phyloP scores from a whole-genome alignment of 495 filamentous ascomycete genomes.

The Aspergillus leporis region DNA sequence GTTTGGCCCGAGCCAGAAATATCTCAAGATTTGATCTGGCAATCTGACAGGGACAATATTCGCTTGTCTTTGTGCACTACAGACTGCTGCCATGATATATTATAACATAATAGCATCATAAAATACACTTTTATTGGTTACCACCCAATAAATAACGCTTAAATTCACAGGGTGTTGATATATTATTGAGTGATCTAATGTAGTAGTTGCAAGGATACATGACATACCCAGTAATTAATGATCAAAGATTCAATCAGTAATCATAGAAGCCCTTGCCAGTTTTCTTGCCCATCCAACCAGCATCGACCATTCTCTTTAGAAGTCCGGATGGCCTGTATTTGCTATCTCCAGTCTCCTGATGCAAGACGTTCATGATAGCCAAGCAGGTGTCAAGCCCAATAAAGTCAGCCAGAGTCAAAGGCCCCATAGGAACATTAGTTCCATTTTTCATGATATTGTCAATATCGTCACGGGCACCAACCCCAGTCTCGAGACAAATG shows the following conservation, averaged over 20 bases:
- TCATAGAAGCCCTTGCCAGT: conserved; percentile 95
- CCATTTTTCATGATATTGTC: conserved; percentile 99
- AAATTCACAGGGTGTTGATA: neutral
- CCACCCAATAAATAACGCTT: neutral
- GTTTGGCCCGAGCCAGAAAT: neutral
- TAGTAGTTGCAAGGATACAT: neutral
- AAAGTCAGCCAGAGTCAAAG: conserved; percentile 90
- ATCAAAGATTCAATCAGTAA: conserved; percentile 50
- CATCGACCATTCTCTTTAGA: conserved; percentile 93
- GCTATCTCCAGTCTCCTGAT: conserved; percentile 87
- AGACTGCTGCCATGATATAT: neutral
- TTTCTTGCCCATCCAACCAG: conserved; percentile 98
- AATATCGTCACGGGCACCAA: conserved; percentile 85
- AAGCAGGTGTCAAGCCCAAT: conserved; percentile 97
- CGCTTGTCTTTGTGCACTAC: neutral
- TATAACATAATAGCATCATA: neutral
- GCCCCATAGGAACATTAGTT: conserved; percentile 98
- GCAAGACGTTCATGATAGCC: conserved; percentile 94
- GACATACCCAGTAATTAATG: conserved; percentile 14
- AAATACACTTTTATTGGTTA: neutral
- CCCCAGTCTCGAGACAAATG: conserved; percentile 92
- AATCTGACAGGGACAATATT: neutral
- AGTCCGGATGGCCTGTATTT: conserved; percentile 91
- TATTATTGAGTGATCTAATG: neutral
- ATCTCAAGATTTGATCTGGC: neutral